These are phyloP conservation scores for Neurospora terricola DNA, from an alignment of 495 filamentous ascomycete genomes.

Conservation along the genomic window DNA sequence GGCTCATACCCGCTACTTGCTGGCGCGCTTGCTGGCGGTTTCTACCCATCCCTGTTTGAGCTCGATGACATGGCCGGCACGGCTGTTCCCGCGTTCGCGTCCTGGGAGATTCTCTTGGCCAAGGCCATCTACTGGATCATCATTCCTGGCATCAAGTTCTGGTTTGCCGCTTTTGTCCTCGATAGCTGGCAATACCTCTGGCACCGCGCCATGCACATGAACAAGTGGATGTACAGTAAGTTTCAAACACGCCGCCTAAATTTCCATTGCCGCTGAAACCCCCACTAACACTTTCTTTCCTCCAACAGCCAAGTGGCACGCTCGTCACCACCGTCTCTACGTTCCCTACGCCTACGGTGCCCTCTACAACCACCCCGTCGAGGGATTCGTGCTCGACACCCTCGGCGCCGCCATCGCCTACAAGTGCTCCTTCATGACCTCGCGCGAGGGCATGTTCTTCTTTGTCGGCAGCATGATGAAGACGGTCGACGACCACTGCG, in stretches of 20 bases:
- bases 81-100: conserved; percentile 44
- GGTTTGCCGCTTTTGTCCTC: conserved; percentile 58
- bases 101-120: conserved; percentile 69
- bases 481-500: conserved; percentile 95
- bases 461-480: conserved; percentile 81
- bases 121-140: conserved; percentile 68
- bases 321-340: conserved; percentile 89
- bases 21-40: conserved; percentile 59
- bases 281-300: neutral
- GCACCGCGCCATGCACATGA: conserved; percentile 89
- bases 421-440: conserved; percentile 63
- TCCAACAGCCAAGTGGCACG: conserved; percentile 63
- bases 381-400: conserved; percentile 90
- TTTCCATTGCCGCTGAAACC: neutral
- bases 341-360: conserved; percentile 96
- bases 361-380: conserved; percentile 89
- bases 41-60: conserved; percentile 51
- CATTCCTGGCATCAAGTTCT: conserved; percentile 66
- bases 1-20: conserved; percentile 52
- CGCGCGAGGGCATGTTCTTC: conserved; percentile 74
- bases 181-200: conserved; percentile 98
- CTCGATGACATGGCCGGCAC: conserved; percentile 33
- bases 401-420: conserved; percentile 74
- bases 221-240: conserved; percentile 93
- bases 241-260: conserved; percentile 7